A percentile compares a stretch with the other conserved stretches of the same genome.
These are phyloP conservation scores for Komagataella pastoris DNA, from an alignment of 805 yeast genomes.

Conservation along the genomic window DNA sequence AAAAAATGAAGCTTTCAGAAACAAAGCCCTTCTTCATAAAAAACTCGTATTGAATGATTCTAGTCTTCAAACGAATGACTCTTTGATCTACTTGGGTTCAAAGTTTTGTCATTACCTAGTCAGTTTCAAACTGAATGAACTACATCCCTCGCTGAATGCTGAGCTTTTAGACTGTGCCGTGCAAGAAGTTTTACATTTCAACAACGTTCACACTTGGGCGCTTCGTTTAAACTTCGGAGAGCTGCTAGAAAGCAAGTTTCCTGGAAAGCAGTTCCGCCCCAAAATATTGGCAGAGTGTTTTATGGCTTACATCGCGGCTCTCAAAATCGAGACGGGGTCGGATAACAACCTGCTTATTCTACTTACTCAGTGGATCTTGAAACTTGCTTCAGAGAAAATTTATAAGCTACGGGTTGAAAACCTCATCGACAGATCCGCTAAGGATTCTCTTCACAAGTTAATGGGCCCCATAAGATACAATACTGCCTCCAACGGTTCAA, in stretches of 20 bases:
- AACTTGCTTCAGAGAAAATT: neutral
- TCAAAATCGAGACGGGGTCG: neutral
- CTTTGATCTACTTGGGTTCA: neutral
- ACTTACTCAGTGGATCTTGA: neutral
- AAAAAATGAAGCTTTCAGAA: too few relatives aligned
- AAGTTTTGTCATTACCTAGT: neutral
- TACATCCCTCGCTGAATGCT: neutral
- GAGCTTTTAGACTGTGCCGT: neutral
- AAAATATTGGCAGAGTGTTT: conserved; percentile 1
- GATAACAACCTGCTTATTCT: neutral
- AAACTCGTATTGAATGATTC: neutral
- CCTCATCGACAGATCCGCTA: neutral
- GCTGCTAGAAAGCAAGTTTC: neutral
- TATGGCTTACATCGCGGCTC: conserved; percentile 1
- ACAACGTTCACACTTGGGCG: neutral
- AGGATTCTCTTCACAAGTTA: neutral
- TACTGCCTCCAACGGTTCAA: neutral
- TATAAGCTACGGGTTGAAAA: neutral
- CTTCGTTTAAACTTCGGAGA: neutral
- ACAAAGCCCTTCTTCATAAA: neutral
- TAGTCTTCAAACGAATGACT: neutral
- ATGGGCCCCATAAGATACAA: neutral
- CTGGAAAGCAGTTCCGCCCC: neutral
- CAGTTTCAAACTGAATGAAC: neutral
- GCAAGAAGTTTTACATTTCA: neutral